Evolutionary conservation across 1,139 yeast genomes (phyloP).

Genomic region (Candida smagusa): DNA sequence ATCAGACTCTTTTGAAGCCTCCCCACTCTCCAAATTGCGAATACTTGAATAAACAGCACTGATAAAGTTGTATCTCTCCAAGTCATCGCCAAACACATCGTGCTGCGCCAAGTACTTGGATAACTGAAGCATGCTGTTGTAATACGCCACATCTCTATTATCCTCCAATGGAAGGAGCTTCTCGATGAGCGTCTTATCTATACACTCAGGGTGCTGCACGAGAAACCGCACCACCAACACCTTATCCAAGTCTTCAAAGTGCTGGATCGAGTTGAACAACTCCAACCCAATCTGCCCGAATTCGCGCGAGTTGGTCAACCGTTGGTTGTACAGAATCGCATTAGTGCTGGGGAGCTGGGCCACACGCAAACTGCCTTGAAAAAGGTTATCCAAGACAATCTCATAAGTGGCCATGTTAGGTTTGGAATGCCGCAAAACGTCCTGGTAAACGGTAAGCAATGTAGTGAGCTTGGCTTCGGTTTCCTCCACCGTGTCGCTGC

Average conservation of each 20-base stretch:
- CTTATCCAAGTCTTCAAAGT: slow-evolving; percentile 26
- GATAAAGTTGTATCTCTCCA: slow-evolving; percentile 24
- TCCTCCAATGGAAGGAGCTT: slow-evolving; percentile 13
- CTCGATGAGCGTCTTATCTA: slow-evolving; percentile 20
- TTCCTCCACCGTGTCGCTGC: slow-evolving; percentile 20
- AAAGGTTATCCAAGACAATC: slow-evolving; percentile 47
- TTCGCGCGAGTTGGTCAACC: slow-evolving; percentile 37
- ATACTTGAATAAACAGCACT: slow-evolving; percentile 24
- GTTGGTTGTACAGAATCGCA: slow-evolving; percentile 5
- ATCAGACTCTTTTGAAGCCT: slow-evolving; percentile 22
- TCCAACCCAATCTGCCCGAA: slow-evolving; percentile 64
- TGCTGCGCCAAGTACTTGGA: slow-evolving; percentile 20
- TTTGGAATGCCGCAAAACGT: slow-evolving; percentile 42
- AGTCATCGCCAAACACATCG: slow-evolving; percentile 14
- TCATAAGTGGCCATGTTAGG: slow-evolving; percentile 56
- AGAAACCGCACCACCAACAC: slow-evolving; percentile 23
- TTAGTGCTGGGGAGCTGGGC: slow-evolving; percentile 7
- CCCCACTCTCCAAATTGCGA: background rate
- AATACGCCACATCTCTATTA: background rate
- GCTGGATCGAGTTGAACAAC: slow-evolving; percentile 46
- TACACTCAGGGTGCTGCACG: slow-evolving; percentile 26
- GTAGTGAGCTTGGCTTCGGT: slow-evolving; percentile 49
- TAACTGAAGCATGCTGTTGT: slow-evolving; percentile 19
- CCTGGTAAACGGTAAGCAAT: slow-evolving; percentile 65
- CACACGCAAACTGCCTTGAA: slow-evolving; percentile 46